Conservation (phyloP, 305 asterid genomes). For the Withania somnifera region DNA sequence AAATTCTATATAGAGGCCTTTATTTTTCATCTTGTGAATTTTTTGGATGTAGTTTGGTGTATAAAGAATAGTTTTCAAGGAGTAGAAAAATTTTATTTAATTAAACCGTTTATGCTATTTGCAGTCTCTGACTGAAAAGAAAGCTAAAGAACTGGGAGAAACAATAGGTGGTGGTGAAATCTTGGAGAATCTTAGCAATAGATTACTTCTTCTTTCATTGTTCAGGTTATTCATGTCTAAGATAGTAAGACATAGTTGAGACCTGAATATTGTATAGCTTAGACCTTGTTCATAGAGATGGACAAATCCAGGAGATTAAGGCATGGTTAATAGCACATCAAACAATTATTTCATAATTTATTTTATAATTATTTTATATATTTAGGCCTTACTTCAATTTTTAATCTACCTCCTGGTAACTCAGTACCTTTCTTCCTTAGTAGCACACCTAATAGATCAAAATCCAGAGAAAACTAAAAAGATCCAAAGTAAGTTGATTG, state of each 20-base stretch:
- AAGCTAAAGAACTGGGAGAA: conserved; percentile 91
- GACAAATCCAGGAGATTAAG: conserved; percentile 60
- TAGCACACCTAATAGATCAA: no score
- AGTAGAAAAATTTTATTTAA: not conserved
- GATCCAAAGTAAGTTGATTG: no score
- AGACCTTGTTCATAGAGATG: conserved; percentile 40
- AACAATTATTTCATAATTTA: no score
- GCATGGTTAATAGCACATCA: no score
- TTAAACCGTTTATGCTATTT: conserved; percentile 7
- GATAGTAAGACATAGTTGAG: not conserved
- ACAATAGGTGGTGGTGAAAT: conserved; percentile 46
- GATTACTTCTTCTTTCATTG: conserved; percentile 42
- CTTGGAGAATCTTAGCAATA: conserved; percentile 73
- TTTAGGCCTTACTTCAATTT: no score
- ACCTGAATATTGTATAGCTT: not conserved
- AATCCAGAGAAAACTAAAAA: no score
- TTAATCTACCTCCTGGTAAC: no score
- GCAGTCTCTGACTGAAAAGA: conserved; percentile 90
- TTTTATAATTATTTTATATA: no score
- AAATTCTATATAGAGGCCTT: no score
- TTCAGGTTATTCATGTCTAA: not conserved
- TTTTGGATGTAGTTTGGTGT: no score
- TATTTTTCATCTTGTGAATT: no score
- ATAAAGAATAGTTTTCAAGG: not conserved
- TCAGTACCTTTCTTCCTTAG: no score